phyloP scores from a whole-genome alignment of 192 early-diverging fungal species.

The Linnemannia exigua region DNA sequence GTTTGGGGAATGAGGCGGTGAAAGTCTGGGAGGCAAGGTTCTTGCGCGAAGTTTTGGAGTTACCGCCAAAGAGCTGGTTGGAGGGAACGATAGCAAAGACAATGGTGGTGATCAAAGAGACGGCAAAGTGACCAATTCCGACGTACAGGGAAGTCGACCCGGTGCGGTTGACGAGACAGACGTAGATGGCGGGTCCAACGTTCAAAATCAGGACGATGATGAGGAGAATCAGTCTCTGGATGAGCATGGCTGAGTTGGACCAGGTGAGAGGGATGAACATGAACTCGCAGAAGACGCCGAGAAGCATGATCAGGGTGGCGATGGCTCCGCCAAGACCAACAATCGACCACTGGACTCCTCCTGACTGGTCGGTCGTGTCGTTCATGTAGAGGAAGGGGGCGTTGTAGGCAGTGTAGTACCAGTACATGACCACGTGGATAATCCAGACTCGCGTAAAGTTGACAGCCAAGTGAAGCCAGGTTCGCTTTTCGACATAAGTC shows the following conservation, averaged over 20 bases:
- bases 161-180: conserved; percentile 60
- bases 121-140: conserved; percentile 75
- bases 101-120: conserved; percentile 76
- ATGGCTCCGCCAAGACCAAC: conserved; percentile 79
- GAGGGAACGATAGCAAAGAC: conserved; percentile 79
- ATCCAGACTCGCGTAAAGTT: conserved; percentile 92
- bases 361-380: conserved; percentile 54
- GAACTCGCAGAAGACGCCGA: conserved; percentile 78
- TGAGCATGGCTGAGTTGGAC: conserved; percentile 66
- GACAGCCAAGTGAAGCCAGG: conserved; percentile 85
- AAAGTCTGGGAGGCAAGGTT: conserved; percentile 69
- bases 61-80: conserved; percentile 65
- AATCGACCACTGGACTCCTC: conserved; percentile 73
- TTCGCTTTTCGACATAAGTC: conserved; percentile 88
- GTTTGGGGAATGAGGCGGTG: conserved; percentile 80
- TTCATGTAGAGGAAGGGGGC: conserved; percentile 76
- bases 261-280: conserved; percentile 76
- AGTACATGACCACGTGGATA: conserved; percentile 83
- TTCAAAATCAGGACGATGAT: conserved; percentile 73
- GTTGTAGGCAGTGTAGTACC: conserved; percentile 84
- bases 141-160: conserved; percentile 68
- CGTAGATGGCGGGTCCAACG: conserved; percentile 73
- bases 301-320: conserved; percentile 75
- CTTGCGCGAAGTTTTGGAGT: conserved; percentile 50
- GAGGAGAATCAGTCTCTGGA: conserved; percentile 68